Conservation (phyloP, 2,329 filamentous ascomycete genomes). For the Colletotrichum brevisporum region DNA sequence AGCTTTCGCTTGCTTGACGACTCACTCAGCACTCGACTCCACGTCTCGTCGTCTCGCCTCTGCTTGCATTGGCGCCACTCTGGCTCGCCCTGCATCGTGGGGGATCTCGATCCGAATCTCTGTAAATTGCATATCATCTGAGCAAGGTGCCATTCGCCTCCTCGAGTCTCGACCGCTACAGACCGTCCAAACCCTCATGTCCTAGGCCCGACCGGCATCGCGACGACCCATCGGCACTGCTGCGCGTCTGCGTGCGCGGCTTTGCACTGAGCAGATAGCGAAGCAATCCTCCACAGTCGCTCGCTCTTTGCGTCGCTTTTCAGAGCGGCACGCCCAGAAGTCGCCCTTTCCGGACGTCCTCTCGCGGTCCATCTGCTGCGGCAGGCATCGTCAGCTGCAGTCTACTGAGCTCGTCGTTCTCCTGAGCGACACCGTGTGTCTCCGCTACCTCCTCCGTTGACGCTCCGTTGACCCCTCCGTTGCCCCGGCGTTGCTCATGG, state of each 20-base stretch:
- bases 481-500: constrained; percentile 10
- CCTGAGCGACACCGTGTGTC: no score
- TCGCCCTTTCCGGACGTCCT: background rate
- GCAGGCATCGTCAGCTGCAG: background rate
- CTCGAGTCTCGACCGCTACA: constrained; percentile 4
- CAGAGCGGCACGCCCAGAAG: constrained; percentile 5
- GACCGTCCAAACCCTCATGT: background rate
- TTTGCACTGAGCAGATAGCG: no score
- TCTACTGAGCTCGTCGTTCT: no score
- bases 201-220: background rate
- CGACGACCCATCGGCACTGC: constrained; percentile 5
- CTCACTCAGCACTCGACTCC: background rate
- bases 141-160: constrained; percentile 12
- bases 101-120: constrained; percentile 35
- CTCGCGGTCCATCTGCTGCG: background rate
- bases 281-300: no score
- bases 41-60: constrained; percentile 19
- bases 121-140: constrained; percentile 21
- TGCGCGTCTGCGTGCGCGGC: background rate
- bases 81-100: constrained; percentile 31
- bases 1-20: constrained; percentile 1
- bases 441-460: background rate
- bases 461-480: background rate
- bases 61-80: constrained; percentile 25
- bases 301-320: constrained; percentile 28